Base-by-base conservation (phyloP, 805 yeast species). In the Yamadazyma tumulicola region DNA sequence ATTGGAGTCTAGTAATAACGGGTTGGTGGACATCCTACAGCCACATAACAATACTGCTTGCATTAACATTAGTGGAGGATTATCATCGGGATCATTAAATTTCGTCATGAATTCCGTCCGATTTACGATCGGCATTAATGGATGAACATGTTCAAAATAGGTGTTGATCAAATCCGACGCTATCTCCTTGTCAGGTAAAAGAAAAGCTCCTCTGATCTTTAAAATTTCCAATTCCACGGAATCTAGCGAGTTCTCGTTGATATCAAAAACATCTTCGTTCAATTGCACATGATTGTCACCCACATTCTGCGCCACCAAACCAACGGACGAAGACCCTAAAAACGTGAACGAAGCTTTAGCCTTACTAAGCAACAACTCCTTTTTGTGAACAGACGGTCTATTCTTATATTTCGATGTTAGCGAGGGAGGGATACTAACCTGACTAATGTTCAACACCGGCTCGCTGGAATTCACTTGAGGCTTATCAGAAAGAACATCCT, bases 41-140 rank as follows among this genome's bases (percentile, higher is more conserved):
- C 89, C 91, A 15, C 84, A 80, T 31, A 82, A 65, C 25, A 83
- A 60, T 9, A 85, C 78, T 1, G 86, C 72, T 50, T 83, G 86
- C 15, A 79, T 48, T n/a, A 81, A 55, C 58, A 85, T 65, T 20
- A 83, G 55, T 20, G 86, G 77, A 6, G 85, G 85, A 20, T 75
- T 76, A 46, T 77, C 73, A 12, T 67, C 51, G 1, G 79, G 76
- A 45, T 70, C 69, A 49, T 77, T 76, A 39, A 71, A 70, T 33
- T 68, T 69, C 29, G 61, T 54, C 76, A 81, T 66, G 54, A 85
- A 85, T 51, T 70, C 69, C 0, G 75, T 62, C 34, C 80, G 66
- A 57, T 82, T 77, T 30, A 85, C 57, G 17, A 84, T 72, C 3
- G 95, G 95, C 54, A 77, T 70, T 25, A 74, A 55, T 1, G 88